Evolutionary conservation across 345 rosid species (phyloP).

Genomic region (Streptanthus diversifolius): DNA sequence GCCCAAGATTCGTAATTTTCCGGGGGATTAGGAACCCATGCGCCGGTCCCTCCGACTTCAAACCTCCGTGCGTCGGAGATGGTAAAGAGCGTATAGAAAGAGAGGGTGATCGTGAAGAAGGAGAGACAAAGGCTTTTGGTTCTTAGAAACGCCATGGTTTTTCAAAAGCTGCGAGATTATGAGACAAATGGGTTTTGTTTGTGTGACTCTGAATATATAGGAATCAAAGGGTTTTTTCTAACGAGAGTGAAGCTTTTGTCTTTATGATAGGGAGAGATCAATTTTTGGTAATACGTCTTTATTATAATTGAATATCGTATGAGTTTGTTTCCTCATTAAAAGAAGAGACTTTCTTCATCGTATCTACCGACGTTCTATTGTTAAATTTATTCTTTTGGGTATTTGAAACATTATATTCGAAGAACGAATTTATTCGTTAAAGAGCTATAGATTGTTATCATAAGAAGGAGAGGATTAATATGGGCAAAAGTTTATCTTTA

Average conservation of each 20-base stretch:
- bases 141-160: constrained; percentile 2
- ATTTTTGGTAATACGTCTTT: constrained; percentile 23
- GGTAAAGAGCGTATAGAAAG: constrained; percentile 10
- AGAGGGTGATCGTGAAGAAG: constrained; percentile 14
- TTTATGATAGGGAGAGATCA: constrained; percentile 13
- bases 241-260: constrained; percentile 14
- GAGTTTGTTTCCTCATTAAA: constrained; percentile 5
- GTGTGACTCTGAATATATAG: constrained; percentile 15
- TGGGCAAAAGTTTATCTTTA: neutral
- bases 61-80: constrained; percentile 40
- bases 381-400: constrained; percentile 11
- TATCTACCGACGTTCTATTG: constrained; percentile 25
- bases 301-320: neutral
- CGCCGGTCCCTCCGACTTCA: constrained; percentile 66
- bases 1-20: constrained; percentile 77
- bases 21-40: constrained; percentile 65
- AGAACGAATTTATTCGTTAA: constrained; percentile 5
- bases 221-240: neutral
- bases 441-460: neutral
- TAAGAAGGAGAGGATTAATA: no score
- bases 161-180: neutral
- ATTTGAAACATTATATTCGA: neutral
- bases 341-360: constrained; percentile 2
- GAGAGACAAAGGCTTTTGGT: constrained; percentile 5
- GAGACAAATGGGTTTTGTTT: constrained; percentile 13